Base-by-base conservation (phyloP, 495 filamentous ascomycete genomes). In the Saxispiralis lemnorum region DNA sequence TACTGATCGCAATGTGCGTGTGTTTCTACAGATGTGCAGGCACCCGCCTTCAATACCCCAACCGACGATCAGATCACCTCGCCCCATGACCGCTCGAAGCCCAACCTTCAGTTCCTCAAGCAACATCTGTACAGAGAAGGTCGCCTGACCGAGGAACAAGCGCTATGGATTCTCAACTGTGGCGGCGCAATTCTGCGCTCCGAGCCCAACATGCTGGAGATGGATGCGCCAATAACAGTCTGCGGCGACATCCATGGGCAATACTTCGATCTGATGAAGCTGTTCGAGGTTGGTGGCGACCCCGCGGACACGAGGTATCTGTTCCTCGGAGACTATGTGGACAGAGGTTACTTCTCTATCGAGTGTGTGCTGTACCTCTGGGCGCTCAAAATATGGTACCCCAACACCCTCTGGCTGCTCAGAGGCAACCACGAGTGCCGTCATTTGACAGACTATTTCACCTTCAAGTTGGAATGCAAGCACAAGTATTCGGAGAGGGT, bases 221-320 rank as follows among this genome's bases (percentile, higher is more conserved):
- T 97, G 89, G 89, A 97, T 66, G 89, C 89, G 24, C 89, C 89
- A 20, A 97, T 97, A 59, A 97, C 89, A n/a, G 89, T 97, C 31
- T 97, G 89, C 57, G 89, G 89, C 55, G 89, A 97, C 57, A 86
- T 97, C 41, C 89, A 97, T 63, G 89, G 89, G 44, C 89, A 97
- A 65, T 97, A 94, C 63, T 96, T 93, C 56, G 89, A 97, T 64
- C 63, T 97, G 60, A 97, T 97, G 89, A 97, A 97, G 68, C 71
- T 97, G 17, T 97, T 97, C 61, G 89, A 97, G 61, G 89, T 97
- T 39, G 89, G 89, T 50, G 89, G 89, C 46, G 92, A 97, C 58
- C 89, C 89, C 19, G 78, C 87, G 35, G 89, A 95, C 57, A 97
- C 89, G 19, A 64, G 89, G 51, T 97, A 97, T 64, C 73, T 97